These are phyloP conservation scores for Pichia eremophila DNA, from an alignment of 805 yeast species.

Conservation along the genomic window DNA sequence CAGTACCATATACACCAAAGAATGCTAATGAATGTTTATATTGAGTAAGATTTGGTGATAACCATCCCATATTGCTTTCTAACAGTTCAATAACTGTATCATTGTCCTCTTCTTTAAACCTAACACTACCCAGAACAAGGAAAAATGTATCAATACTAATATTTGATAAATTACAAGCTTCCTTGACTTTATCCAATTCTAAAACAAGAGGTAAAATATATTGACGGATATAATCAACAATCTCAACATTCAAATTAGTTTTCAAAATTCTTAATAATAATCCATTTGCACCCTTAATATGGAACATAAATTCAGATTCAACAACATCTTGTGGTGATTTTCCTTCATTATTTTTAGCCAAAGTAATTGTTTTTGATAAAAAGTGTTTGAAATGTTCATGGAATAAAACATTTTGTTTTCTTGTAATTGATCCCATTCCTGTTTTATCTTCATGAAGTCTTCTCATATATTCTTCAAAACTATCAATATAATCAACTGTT, in stretches of 20 bases:
- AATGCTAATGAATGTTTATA: constrained; percentile 57
- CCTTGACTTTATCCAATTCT: constrained; percentile 57
- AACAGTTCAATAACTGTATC: constrained; percentile 35
- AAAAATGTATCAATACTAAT: constrained; percentile 44
- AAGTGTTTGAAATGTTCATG: constrained; percentile 30
- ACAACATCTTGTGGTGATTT: constrained; percentile 46
- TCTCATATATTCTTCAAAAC: constrained; percentile 31
- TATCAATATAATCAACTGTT: constrained; percentile 9
- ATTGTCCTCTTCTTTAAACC: constrained; percentile 35
- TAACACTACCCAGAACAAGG: constrained; percentile 36
- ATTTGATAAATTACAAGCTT: constrained; percentile 65
- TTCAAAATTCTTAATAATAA: constrained; percentile 48
- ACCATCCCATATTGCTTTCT: constrained; percentile 28
- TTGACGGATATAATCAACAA: constrained; percentile 42
- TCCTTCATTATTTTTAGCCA: constrained; percentile 22
- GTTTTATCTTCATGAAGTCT: constrained; percentile 27
- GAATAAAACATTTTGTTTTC: constrained; percentile 16
- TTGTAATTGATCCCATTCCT: constrained; percentile 14
- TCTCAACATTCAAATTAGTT: constrained; percentile 43
- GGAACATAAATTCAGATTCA: constrained; percentile 51
- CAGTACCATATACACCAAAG: constrained; percentile 60
- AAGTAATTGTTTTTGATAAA: constrained; percentile 35
- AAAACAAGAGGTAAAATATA: constrained; percentile 63
- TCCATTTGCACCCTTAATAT: constrained; percentile 54
- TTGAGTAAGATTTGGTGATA: constrained; percentile 48